Evolutionary conservation across 2,329 filamentous ascomycete species (phyloP).

Genomic region (Moelleriella libera): DNA sequence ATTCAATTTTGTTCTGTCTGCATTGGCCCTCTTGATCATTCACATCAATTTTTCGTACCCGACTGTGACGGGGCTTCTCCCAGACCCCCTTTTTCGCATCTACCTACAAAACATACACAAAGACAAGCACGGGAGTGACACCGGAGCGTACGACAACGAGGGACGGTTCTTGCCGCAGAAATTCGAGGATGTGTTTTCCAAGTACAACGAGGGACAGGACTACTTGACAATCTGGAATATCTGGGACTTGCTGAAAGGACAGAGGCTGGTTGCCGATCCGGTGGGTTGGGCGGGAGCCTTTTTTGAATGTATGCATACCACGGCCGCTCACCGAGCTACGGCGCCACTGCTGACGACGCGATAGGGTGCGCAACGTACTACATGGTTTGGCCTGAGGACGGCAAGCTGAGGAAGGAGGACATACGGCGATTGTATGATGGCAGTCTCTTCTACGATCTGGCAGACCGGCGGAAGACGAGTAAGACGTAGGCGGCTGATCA

Average conservation of each 20-base stretch:
- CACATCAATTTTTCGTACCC: constrained; percentile 30
- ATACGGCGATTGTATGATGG: constrained; percentile 11
- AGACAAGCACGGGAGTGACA: constrained; percentile 31
- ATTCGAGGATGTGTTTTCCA: constrained; percentile 35
- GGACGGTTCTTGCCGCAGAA: constrained; percentile 32
- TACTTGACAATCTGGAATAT: constrained; percentile 22
- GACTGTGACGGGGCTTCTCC: constrained; percentile 20
- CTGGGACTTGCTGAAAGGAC: constrained; percentile 19
- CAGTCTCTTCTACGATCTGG: constrained; percentile 7
- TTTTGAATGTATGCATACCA: constrained; percentile 10
- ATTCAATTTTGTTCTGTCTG: constrained; percentile 23
- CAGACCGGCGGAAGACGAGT: neutral
- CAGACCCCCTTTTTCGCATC: constrained; percentile 23
- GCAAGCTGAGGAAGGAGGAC: constrained; percentile 42
- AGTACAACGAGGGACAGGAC: constrained; percentile 26
- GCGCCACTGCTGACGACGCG: neutral
- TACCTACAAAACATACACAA: constrained; percentile 24
- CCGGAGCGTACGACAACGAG: constrained; percentile 30
- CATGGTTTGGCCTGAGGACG: constrained; percentile 37
- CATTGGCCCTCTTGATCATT: constrained; percentile 23
- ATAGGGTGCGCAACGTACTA: constrained; percentile 25
- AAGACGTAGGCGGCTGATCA: neutral
- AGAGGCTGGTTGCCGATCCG: constrained; percentile 26
- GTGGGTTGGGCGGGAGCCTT: constrained; percentile 17
- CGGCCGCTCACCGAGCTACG: neutral